Conservation (phyloP, 306 rosid genomes). For the Glycine tomentella region DNA sequence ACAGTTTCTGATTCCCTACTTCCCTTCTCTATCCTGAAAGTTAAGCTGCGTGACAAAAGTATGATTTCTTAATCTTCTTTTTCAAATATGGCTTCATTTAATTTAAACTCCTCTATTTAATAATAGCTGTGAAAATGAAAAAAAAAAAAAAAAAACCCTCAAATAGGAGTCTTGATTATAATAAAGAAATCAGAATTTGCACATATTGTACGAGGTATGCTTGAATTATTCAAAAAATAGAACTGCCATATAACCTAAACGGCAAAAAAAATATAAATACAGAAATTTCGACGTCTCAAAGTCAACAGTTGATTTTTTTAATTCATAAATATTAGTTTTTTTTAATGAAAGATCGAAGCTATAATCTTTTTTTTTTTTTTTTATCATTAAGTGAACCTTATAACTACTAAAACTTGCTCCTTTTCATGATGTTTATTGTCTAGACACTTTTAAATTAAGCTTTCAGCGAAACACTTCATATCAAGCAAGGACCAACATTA, state of each 20-base stretch:
- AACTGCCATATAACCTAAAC: not conserved
- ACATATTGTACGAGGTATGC: not conserved
- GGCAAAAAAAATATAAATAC: not conserved
- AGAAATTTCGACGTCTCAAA: not conserved
- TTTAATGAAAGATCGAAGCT: no score
- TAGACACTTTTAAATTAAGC: not conserved
- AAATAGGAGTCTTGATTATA: not conserved
- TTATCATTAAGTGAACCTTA: no score
- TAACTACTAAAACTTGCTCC: not conserved
- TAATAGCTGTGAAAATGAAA: not conserved
- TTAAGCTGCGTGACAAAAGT: slow-evolving; percentile 1
- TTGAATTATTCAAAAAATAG: not conserved
- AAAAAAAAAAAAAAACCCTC: not conserved
- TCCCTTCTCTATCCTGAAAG: slow-evolving; percentile 12
- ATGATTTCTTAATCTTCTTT: not conserved
- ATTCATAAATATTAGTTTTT: no score
- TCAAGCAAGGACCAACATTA: not conserved
- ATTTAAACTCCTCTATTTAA: not conserved
- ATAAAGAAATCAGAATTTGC: not conserved
- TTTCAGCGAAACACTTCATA: not conserved
- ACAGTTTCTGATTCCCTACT: slow-evolving; percentile 23
- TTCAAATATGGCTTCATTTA: slow-evolving; percentile 3
- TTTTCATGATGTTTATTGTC: not conserved
- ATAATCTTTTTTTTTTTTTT: no score
- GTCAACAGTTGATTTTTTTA: not conserved